These are phyloP conservation scores for Irpex sp. DNA, from an alignment of 1,284 basidiomycete species.

Conservation along the genomic window DNA sequence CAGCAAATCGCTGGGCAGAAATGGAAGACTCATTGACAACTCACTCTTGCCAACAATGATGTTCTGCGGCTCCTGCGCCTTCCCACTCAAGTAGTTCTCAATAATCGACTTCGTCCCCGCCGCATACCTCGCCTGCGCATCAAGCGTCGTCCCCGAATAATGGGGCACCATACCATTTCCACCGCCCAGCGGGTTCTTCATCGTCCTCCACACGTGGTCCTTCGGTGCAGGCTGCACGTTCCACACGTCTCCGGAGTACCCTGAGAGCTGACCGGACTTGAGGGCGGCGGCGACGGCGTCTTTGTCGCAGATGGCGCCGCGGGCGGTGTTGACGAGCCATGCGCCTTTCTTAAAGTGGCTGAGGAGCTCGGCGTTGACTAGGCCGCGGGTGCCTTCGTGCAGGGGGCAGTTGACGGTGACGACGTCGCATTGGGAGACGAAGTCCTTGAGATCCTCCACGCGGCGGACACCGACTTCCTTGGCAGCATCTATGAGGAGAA, in stretches of 20 bases:
- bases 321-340: conserved; percentile 20
- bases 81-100: conserved; percentile 68
- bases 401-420: conserved; percentile 87
- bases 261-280: conserved; percentile 63
- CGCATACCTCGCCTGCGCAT: conserved; percentile 90
- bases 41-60: conserved; percentile 49
- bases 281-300: conserved; percentile 17
- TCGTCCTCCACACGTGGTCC: conserved; percentile 84
- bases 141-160: conserved; percentile 87
- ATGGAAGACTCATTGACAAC: background rate
- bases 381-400: conserved; percentile 78
- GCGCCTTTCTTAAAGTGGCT: conserved; percentile 78
- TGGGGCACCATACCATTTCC: conserved; percentile 90
- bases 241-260: conserved; percentile 72
- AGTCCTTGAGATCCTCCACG: conserved; percentile 79
- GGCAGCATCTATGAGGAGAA: conserved; percentile 46
- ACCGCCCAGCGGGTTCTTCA: conserved; percentile 77
- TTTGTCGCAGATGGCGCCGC: conserved; percentile 20
- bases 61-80: conserved; percentile 75
- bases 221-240: conserved; percentile 83
- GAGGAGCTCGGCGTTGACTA: conserved; percentile 79
- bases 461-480: conserved; percentile 70
- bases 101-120: conserved; percentile 79
- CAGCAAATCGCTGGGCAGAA: background rate
- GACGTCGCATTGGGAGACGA: conserved; percentile 76